A percentile compares a stretch with the other conserved stretches of the same genome.
Evolutionary conservation across 1,284 basidiomycete species (phyloP).

Genomic region (Ganoderma lingzhi): DNA sequence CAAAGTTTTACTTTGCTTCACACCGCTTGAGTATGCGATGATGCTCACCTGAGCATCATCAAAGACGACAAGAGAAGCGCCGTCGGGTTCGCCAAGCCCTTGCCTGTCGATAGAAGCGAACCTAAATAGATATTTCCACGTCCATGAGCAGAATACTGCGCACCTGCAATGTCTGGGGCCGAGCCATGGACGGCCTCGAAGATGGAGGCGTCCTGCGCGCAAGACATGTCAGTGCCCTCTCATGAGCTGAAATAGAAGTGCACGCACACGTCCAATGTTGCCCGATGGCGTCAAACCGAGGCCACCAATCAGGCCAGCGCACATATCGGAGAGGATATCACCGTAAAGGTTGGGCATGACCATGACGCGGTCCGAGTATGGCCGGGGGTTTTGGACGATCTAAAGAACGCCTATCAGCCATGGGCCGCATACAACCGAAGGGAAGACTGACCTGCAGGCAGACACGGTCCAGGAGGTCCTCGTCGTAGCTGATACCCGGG

Average conservation of each 20-base stretch:
- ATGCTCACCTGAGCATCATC: conserved; percentile 92
- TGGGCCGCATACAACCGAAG: conserved; percentile 5
- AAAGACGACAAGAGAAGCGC: conserved; percentile 93
- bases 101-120: conserved; percentile 58
- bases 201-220: conserved; percentile 91
- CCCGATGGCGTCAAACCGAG: conserved; percentile 98
- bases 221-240: conserved; percentile 26
- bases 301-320: conserved; percentile 98
- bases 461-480: conserved; percentile 96
- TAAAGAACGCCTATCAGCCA: conserved; percentile 40
- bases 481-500: conserved; percentile 94
- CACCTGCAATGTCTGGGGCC: conserved; percentile 87
- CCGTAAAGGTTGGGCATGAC: conserved; percentile 99
- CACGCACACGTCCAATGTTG: conserved; percentile 90
- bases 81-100: conserved; percentile 98
- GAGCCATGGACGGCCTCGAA: conserved; percentile 99
- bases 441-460: conserved; percentile 80
- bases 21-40: background rate
- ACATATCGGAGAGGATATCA: conserved; percentile 99
- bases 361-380: conserved; percentile 98
- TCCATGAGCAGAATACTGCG: conserved; percentile 30
- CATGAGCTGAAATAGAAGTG: conserved; percentile 7
- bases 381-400: conserved; percentile 93
- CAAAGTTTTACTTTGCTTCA: conserved; percentile 10
- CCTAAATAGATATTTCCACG: background rate